phyloP scores from a whole-genome alignment of 75 land plant genomes.

The Gnetum montanum region DNA sequence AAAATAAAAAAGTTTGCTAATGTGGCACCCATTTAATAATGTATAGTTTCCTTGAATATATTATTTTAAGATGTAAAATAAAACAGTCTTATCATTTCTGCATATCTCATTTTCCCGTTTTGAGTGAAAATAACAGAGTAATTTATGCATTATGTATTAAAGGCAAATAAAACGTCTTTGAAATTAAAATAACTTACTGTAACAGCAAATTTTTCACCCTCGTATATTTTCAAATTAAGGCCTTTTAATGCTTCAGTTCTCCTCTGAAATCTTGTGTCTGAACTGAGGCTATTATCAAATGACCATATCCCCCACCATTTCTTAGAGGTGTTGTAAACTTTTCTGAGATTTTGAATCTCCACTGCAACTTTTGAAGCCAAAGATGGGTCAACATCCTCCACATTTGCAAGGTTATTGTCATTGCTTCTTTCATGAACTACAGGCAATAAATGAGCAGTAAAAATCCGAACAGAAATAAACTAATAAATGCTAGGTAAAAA shows the following conservation, averaged over 20 bases:
- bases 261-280: background rate
- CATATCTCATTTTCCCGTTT: too few species aligned
- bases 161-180: too few species aligned
- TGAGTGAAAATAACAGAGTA: too few species aligned
- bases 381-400: conserved; percentile 14
- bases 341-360: conserved; percentile 14
- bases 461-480: too few species aligned
- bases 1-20: too few species aligned
- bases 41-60: too few species aligned
- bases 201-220: conserved; percentile 22
- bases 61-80: too few species aligned
- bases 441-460: too few species aligned
- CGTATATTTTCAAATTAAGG: conserved; percentile 16
- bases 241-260: conserved; percentile 20
- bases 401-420: conserved; percentile 11
- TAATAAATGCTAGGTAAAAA: too few species aligned
- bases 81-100: too few species aligned
- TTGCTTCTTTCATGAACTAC: background rate
- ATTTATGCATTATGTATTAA: too few species aligned
- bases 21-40: too few species aligned
- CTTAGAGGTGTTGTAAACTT: conserved; percentile 11
- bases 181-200: conserved; percentile 24
- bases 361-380: conserved; percentile 13
- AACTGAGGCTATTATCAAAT: conserved; percentile 5
- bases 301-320: conserved; percentile 17